These are phyloP conservation scores for Leishmania tarentolae DNA, from an alignment of 208 protist genomes.

Conservation along the genomic window DNA sequence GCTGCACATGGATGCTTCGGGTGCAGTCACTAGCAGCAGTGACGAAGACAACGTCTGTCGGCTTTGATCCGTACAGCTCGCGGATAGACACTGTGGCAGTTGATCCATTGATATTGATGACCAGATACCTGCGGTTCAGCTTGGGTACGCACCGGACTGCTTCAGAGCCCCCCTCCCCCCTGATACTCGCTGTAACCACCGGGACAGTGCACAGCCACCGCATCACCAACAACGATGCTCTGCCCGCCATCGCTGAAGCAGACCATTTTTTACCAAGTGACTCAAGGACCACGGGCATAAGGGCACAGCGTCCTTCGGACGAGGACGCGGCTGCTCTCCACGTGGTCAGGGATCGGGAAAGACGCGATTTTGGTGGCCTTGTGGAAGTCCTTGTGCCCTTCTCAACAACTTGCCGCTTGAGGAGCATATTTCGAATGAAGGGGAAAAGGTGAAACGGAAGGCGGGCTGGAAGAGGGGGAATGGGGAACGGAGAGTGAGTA, in stretches of 20 bases:
- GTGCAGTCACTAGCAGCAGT: conserved; percentile 68
- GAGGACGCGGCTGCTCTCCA: conserved; percentile 26
- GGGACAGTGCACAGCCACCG: conserved; percentile 28
- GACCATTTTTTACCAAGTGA: conserved; percentile 35
- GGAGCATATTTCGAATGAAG: conserved; percentile 12
- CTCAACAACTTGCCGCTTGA: conserved; percentile 35
- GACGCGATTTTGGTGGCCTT: conserved; percentile 28
- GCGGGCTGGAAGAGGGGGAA: background rate
- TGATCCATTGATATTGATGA: conserved; percentile 36
- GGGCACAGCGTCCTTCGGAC: conserved; percentile 25
- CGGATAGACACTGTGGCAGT: conserved; percentile 44
- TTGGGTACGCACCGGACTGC: conserved; percentile 24
- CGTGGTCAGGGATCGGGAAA: conserved; percentile 19
- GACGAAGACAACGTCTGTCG: conserved; percentile 43
- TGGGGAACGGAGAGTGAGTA: background rate
- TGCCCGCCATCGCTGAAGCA: conserved; percentile 20
- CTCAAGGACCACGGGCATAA: conserved; percentile 38
- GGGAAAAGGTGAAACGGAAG: background rate
- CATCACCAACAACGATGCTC: conserved; percentile 30
- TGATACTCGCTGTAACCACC: conserved; percentile 48
- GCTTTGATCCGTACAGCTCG: conserved; percentile 31
- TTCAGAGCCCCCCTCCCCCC: conserved; percentile 25
- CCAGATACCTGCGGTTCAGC: conserved; percentile 30
- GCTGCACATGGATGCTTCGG: conserved; percentile 56
- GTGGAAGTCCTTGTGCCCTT: conserved; percentile 32